A percentile compares a stretch with the other conserved stretches of the same genome.
phyloP scores from a whole-genome alignment of 2,329 filamentous ascomycete genomes.

The Xylaria sp. region DNA sequence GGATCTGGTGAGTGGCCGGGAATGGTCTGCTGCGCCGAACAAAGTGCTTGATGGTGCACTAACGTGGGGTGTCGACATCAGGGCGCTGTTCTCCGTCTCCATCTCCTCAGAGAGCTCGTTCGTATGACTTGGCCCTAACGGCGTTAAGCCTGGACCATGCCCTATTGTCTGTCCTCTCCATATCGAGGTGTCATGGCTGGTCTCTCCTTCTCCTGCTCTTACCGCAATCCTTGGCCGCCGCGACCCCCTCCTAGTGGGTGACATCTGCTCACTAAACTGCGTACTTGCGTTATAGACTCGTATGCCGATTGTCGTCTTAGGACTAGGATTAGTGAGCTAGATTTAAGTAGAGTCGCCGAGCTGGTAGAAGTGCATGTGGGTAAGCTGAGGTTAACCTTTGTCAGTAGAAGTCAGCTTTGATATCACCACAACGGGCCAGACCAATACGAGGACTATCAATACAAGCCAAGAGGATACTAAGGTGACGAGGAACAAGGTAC shows the following conservation, averaged over 20 bases:
- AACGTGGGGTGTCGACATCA: slow-evolving; percentile 31
- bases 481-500: not conserved
- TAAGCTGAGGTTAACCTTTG: not conserved
- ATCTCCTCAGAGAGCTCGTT: not conserved
- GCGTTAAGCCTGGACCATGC: not conserved
- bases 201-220: not conserved
- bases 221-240: slow-evolving; percentile 1
- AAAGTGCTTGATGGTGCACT: slow-evolving; percentile 1
- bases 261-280: slow-evolving; percentile 15
- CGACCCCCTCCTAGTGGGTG: not conserved
- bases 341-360: not conserved
- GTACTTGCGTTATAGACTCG: not conserved
- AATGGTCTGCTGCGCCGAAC: slow-evolving; percentile 21
- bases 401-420: slow-evolving; percentile 20
- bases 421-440: not conserved
- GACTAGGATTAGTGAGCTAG: not conserved
- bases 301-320: slow-evolving; percentile 14
- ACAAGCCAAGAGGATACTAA: not conserved
- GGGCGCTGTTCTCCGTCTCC: slow-evolving; percentile 3
- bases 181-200: not conserved
- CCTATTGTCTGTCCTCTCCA: not conserved
- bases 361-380: not conserved
- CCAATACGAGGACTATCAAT: not conserved
- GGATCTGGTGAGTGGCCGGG: slow-evolving; percentile 29
- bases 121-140: not conserved